Evolutionary conservation across 352 stramenopile species (phyloP).

Genomic region (Phytophthora brassicae): DNA sequence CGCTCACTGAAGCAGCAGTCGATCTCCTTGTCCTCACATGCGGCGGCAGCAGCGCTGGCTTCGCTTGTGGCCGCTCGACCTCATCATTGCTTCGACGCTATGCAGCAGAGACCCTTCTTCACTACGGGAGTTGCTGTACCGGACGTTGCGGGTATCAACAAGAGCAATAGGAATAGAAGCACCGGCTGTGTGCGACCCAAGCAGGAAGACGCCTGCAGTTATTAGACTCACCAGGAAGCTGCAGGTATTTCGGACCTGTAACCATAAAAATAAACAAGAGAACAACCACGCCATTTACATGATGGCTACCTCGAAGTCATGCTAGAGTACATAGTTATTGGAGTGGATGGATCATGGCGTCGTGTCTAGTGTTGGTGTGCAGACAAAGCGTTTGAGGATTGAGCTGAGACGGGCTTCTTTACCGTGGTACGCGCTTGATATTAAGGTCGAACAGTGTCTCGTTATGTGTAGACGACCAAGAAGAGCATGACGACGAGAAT

Average conservation of each 20-base stretch:
- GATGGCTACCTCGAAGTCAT: slow-evolving; percentile 4
- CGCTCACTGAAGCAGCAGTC: slow-evolving; percentile 8
- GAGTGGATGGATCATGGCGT: slow-evolving; percentile 5
- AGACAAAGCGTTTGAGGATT: too few species aligned
- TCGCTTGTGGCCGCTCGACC: slow-evolving; percentile 40
- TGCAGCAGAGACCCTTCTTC: slow-evolving; percentile 27
- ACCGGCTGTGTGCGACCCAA: slow-evolving; percentile 33
- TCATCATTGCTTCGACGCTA: slow-evolving; percentile 36
- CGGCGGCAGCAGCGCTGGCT: slow-evolving; percentile 42
- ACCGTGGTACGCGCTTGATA: slow-evolving; percentile 3
- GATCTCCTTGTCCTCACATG: slow-evolving; percentile 35
- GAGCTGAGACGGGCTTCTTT: too few species aligned
- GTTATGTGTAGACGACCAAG: slow-evolving; percentile 83
- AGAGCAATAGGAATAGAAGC: slow-evolving; percentile 37
- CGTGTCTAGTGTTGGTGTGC: slow-evolving; percentile 16
- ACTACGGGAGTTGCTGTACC: slow-evolving; percentile 25
- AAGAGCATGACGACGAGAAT: slow-evolving; percentile 79
- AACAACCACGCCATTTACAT: slow-evolving; percentile 15
- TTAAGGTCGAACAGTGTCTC: not conserved
- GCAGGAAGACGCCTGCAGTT: slow-evolving; percentile 43
- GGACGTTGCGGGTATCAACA: slow-evolving; percentile 10
- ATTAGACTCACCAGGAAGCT: slow-evolving; percentile 30
- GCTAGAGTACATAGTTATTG: slow-evolving; percentile 32
- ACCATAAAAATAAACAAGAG: slow-evolving; percentile 27
- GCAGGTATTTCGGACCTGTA: slow-evolving; percentile 8